Evolutionary conservation across 352 stramenopile genomes (phyloP).

Genomic region (Phytophthora lateralis): DNA sequence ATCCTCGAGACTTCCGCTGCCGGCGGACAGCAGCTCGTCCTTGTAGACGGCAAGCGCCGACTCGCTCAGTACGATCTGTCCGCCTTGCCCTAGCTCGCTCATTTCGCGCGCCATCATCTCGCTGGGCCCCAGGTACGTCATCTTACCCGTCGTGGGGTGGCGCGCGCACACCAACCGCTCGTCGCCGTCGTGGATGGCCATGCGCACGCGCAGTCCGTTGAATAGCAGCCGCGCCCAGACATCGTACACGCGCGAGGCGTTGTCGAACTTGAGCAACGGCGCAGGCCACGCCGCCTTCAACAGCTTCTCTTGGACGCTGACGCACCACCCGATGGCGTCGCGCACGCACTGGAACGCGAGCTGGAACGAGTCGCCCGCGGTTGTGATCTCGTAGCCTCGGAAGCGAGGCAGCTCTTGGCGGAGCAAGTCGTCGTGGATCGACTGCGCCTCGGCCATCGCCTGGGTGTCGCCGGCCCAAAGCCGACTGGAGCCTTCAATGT

Average conservation of each 20-base stretch:
- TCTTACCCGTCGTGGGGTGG: conserved; percentile 79
- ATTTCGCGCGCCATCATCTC: conserved; percentile 76
- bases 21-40: conserved; percentile 34
- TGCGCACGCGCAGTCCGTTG: conserved; percentile 73
- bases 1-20: conserved; percentile 12
- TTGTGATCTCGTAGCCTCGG: conserved; percentile 85
- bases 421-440: conserved; percentile 74
- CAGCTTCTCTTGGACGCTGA: conserved; percentile 71
- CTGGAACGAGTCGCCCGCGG: conserved; percentile 77
- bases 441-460: conserved; percentile 69
- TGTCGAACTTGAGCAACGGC: conserved; percentile 49
- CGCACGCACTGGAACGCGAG: conserved; percentile 74
- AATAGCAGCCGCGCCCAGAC: conserved; percentile 68
- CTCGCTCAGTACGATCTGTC: conserved; percentile 74
- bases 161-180: conserved; percentile 64
- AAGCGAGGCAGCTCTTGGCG: conserved; percentile 56
- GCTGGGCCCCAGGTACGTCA: conserved; percentile 73
- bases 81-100: conserved; percentile 63
- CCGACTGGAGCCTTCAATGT: conserved; percentile 81
- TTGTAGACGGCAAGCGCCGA: conserved; percentile 52
- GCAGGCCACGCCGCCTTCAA: conserved; percentile 62
- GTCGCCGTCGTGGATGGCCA: conserved; percentile 80
- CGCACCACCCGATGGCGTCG: conserved; percentile 68
- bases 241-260: conserved; percentile 51
- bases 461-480: conserved; percentile 59